These are phyloP conservation scores for Pseudohalonectria lignicola DNA, from an alignment of 2,329 filamentous ascomycete genomes.

Conservation along the genomic window DNA sequence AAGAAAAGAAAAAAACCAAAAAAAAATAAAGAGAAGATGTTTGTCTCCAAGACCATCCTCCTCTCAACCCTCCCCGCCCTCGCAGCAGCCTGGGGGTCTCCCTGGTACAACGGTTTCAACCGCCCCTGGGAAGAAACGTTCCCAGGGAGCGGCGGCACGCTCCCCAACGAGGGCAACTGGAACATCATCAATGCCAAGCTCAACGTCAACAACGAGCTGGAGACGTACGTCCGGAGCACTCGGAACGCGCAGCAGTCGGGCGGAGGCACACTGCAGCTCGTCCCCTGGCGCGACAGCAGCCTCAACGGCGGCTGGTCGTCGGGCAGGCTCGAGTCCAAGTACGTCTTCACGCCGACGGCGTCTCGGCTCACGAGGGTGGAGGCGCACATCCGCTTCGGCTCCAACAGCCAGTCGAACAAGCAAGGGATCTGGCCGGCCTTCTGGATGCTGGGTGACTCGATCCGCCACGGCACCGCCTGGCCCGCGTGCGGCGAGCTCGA, in stretches of 20 bases:
- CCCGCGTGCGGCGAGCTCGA: conserved; percentile 45
- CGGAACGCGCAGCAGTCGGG: conserved; percentile 40
- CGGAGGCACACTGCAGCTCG: conserved; percentile 36
- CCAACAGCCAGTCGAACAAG: conserved; percentile 24
- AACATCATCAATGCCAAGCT: conserved; percentile 49
- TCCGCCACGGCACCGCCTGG: conserved; percentile 37
- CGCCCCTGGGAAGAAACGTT: conserved; percentile 33
- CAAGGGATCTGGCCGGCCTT: conserved; percentile 49
- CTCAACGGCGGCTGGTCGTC: conserved; percentile 36
- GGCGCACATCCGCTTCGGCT: conserved; percentile 33
- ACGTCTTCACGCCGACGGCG: conserved; percentile 30
- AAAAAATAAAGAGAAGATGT: too few relatives aligned
- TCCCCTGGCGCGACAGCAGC: conserved; percentile 30
- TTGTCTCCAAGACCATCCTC: conserved; percentile 14
- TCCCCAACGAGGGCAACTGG: conserved; percentile 47
- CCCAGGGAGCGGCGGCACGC: conserved; percentile 15
- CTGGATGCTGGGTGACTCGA: conserved; percentile 41
- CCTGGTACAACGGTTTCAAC: conserved; percentile 25
- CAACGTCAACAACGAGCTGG: conserved; percentile 47
- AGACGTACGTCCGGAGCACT: conserved; percentile 34
- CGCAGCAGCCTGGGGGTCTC: conserved; percentile 23
- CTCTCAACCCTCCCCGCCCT: conserved; percentile 12
- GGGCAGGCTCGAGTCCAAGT: conserved; percentile 38
- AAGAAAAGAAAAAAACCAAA: too few relatives aligned
- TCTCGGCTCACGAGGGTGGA: conserved; percentile 36